Evolutionary conservation across 805 yeast species (phyloP).

Genomic region (Tetrapisispora pingtungensis): DNA sequence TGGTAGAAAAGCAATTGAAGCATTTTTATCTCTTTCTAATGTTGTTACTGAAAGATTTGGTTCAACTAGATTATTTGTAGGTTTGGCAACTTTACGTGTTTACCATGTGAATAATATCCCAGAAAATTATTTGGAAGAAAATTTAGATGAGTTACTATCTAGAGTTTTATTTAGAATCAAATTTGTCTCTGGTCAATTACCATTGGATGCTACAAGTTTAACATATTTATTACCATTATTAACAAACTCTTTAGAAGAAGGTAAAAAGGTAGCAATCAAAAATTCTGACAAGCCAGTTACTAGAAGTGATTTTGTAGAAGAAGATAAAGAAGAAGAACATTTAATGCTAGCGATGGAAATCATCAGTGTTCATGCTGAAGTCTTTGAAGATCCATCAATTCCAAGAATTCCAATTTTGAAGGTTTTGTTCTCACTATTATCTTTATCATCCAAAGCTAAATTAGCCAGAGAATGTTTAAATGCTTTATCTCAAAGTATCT

Average conservation of each 20-base stretch:
- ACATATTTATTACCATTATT: constrained; percentile 70
- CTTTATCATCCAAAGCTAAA: constrained; percentile 69
- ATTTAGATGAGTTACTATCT: constrained; percentile 43
- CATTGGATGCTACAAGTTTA: constrained; percentile 58
- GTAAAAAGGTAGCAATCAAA: constrained; percentile 45
- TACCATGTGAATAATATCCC: constrained; percentile 38
- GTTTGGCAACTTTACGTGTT: constrained; percentile 59
- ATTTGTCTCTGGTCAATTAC: constrained; percentile 60
- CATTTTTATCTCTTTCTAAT: constrained; percentile 47
- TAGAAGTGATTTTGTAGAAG: constrained; percentile 66
- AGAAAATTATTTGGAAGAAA: constrained; percentile 39
- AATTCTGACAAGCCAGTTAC: constrained; percentile 42
- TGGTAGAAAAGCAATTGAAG: constrained; percentile 36
- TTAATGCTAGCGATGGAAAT: constrained; percentile 67
- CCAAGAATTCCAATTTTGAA: constrained; percentile 60
- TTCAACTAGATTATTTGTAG: constrained; percentile 42
- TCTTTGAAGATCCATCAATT: constrained; percentile 52
- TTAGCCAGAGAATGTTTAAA: constrained; percentile 74
- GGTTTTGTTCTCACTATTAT: constrained; percentile 56
- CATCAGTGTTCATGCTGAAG: constrained; percentile 56
- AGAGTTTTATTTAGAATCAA: constrained; percentile 69
- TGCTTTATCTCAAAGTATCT: constrained; percentile 65
- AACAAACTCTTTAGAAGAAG: constrained; percentile 54
- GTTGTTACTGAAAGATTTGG: constrained; percentile 45
- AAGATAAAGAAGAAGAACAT: constrained; percentile 83